phyloP scores from a whole-genome alignment of 1,139 yeast species.

The Zygosaccharomyces pseudobailii region DNA sequence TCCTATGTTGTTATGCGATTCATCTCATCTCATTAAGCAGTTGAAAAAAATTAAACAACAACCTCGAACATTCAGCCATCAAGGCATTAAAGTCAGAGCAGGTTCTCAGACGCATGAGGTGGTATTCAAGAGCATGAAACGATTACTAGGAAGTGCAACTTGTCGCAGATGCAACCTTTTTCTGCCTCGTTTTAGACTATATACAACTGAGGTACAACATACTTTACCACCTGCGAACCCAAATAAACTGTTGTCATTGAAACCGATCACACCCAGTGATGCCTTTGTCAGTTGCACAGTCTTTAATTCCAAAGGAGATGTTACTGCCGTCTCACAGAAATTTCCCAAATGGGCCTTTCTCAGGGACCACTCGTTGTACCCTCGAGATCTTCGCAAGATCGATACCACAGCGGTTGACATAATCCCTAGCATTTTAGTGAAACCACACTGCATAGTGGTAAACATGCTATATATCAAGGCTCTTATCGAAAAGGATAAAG shows the following conservation, averaged over 20 bases:
- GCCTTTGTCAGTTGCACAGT: slow-evolving; percentile 68
- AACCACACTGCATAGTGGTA: slow-evolving; percentile 67
- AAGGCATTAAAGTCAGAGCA: background rate
- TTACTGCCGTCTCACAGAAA: slow-evolving; percentile 68
- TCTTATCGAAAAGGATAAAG: slow-evolving; percentile 71
- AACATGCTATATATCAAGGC: slow-evolving; percentile 85
- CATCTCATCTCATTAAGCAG: background rate
- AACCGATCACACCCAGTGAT: slow-evolving; percentile 57
- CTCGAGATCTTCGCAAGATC: slow-evolving; percentile 73
- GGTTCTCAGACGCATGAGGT: slow-evolving; percentile 1
- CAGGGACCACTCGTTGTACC: slow-evolving; percentile 60
- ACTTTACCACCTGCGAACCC: slow-evolving; percentile 7
- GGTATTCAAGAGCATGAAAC: background rate
- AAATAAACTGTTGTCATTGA: slow-evolving; percentile 33
- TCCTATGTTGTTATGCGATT: background rate
- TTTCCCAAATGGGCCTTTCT: slow-evolving; percentile 73
- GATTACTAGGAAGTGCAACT: background rate
- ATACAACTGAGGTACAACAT: background rate
- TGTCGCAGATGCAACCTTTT: background rate
- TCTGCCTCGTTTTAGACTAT: background rate
- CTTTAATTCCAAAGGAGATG: slow-evolving; percentile 68
- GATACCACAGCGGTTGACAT: slow-evolving; percentile 87
- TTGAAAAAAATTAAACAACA: background rate
- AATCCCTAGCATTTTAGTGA: slow-evolving; percentile 79
- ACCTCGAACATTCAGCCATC: background rate